Percentiles rank a stretch among this genome's conserved stretches.
phyloP scores from a whole-genome alignment of 345 rosid genomes.

The Xanthoceras sorbifolium region DNA sequence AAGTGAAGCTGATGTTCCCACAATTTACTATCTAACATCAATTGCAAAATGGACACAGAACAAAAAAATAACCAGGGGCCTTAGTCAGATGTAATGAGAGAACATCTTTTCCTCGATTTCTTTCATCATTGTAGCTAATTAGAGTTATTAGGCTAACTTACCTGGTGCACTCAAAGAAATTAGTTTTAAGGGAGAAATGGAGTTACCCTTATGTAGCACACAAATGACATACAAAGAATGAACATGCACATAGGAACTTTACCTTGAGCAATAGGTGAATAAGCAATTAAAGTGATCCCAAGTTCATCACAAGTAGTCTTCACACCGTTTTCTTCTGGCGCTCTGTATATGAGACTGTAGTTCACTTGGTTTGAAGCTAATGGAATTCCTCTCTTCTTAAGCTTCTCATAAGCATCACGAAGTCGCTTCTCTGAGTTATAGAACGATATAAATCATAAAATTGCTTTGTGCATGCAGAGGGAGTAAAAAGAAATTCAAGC shows the following conservation, averaged over 20 bases:
- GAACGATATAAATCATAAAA: conserved; percentile 6
- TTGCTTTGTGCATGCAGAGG: neutral
- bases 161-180: neutral
- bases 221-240: conserved; percentile 7
- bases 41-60: neutral
- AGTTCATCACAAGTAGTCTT: conserved; percentile 93
- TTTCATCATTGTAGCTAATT: neutral
- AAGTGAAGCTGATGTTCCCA: neutral
- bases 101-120: neutral
- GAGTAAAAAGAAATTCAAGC: conserved; percentile 5
- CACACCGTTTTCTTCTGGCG: conserved; percentile 84
- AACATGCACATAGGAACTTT: conserved; percentile 10
- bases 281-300: conserved; percentile 90
- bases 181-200: neutral
- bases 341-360: conserved; percentile 89
- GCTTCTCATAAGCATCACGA: conserved; percentile 73
- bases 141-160: neutral
- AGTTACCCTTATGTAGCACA: neutral
- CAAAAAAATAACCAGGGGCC: neutral
- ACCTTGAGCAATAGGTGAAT: conserved; percentile 97
- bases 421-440: conserved; percentile 66
- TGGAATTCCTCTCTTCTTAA: conserved; percentile 88
- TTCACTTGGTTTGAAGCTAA: conserved; percentile 96
- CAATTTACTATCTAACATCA: neutral
- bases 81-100: neutral